Base-by-base conservation (phyloP, 345 rosid genomes). In the Barbarea vulgaris region DNA sequence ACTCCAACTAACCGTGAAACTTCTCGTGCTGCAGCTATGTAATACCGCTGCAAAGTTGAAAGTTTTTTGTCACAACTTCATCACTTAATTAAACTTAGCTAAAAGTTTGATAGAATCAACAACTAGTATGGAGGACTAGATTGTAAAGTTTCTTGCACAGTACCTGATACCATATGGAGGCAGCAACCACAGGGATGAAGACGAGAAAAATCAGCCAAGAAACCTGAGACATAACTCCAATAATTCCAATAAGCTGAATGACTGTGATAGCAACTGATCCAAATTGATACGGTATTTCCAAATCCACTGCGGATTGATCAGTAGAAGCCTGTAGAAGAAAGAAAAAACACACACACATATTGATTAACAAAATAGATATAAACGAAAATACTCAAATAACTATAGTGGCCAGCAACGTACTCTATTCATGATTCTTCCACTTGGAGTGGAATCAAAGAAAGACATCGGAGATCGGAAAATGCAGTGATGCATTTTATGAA, bases 401-500 rank as follows among this genome's bases (percentile, higher is more conserved):
- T 21, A 33, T 13, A 71, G 44, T 28, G 64, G 53, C 17, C 28
- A 50, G 19, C 12, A 9, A 72, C 89, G 63, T 76, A 88, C 96
- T 67, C 96, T 84, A 59, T 81, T 88, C 14, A 90, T 78, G 57
- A 87, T 86, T 66, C 97, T 78, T 73, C 91, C 97, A 74, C 90
- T 84, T 9, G 94, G 94, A 13, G 97, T 91, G n/a, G 94, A 78
- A 80, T 91, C 97, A 79, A 91, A 91, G 78, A 91, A 91, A 6
- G 89, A 85, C 92, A 88, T 88, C 21, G 97, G 90, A 11, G 97
- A 85, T 4, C 83, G 90, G 80, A 91, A 88, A 69, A 91, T 79
- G 84, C 84, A 82, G 3, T 76, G 67, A 50, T 87, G 92, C 89
- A 91, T 86, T 60, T 85, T 88, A 50, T 86, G 80, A 73, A 91